These are phyloP conservation scores for Dendrocalamus sinicus DNA, from an alignment of 176 grass and related monocot species.

Conservation along the genomic window DNA sequence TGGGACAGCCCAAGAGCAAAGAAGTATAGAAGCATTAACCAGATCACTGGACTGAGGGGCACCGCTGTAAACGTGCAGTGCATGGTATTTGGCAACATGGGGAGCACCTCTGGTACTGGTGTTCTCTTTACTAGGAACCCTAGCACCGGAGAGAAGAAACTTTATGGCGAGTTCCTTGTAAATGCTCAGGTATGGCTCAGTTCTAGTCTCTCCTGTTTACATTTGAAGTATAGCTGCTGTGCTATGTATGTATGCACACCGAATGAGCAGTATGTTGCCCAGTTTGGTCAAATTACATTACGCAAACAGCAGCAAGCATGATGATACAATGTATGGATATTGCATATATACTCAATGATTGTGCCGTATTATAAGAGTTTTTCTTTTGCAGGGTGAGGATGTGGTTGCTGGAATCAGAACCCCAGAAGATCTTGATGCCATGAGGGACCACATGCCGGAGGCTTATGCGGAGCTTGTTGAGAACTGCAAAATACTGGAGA, in stretches of 20 bases:
- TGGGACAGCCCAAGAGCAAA: constrained; percentile 93
- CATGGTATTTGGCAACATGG: constrained; percentile 99
- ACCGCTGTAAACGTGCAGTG: constrained; percentile 95
- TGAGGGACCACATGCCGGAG: constrained; percentile 73
- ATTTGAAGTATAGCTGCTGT: background rate
- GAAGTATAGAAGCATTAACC: constrained; percentile 93
- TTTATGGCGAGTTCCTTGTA: constrained; percentile 92
- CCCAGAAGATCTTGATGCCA: constrained; percentile 76
- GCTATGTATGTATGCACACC: background rate
- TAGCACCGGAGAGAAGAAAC: constrained; percentile 95
- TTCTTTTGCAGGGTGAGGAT: constrained; percentile 80
- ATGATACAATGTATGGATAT: background rate
- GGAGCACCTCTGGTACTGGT: constrained; percentile 88
- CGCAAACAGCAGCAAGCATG: background rate
- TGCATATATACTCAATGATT: background rate
- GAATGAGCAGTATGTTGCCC: background rate
- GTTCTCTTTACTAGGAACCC: constrained; percentile 96
- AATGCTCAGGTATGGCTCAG: constrained; percentile 71
- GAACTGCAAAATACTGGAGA: constrained; percentile 91
- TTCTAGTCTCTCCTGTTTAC: background rate
- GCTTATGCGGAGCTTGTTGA: constrained; percentile 87
- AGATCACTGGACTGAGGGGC: constrained; percentile 79
- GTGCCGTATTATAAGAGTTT: background rate
- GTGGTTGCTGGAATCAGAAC: constrained; percentile 98
- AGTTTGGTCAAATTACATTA: background rate